phyloP scores from a whole-genome alignment of 257 asterid species.

The Plectranthus barbatus region DNA sequence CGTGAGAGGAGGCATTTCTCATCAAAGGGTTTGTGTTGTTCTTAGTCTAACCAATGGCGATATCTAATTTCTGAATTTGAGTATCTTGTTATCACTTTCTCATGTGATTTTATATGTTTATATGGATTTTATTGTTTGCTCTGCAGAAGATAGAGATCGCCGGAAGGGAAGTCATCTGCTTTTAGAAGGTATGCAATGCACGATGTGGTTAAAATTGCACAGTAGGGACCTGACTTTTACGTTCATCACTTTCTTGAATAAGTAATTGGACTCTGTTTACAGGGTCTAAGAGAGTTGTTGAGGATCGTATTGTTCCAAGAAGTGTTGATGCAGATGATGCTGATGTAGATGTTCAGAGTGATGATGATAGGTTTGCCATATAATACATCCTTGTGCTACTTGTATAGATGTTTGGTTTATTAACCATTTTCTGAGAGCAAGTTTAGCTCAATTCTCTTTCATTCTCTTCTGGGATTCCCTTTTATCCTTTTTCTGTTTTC shows the following conservation, averaged over 20 bases:
- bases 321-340: conserved; percentile 85
- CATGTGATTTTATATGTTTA: not conserved
- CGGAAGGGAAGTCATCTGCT: conserved; percentile 74
- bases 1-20: conserved; percentile 81
- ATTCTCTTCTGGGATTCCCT: not conserved
- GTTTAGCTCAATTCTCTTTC: not conserved
- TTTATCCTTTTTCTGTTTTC: not conserved
- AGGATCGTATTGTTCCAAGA: conserved; percentile 71
- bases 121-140: not conserved
- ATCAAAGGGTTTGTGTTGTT: conserved; percentile 39
- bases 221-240: not conserved
- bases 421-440: not conserved
- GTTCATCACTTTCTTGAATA: not conserved
- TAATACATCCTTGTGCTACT: not conserved
- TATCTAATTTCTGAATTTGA: not conserved
- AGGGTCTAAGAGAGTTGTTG: conserved; percentile 71
- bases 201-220: not conserved
- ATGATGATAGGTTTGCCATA: conserved; percentile 53
- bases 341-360: conserved; percentile 52
- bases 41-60: not conserved
- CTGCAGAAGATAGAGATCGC: conserved; percentile 85
- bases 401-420: not conserved
- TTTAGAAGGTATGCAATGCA: conserved; percentile 60
- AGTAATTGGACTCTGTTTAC: conserved; percentile 8
- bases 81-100: not conserved